Evolutionary conservation across 2,329 filamentous ascomycete species (phyloP), one percentile per base, ranked within the genome.

Genomic region (Xylaria sp.): DNA sequence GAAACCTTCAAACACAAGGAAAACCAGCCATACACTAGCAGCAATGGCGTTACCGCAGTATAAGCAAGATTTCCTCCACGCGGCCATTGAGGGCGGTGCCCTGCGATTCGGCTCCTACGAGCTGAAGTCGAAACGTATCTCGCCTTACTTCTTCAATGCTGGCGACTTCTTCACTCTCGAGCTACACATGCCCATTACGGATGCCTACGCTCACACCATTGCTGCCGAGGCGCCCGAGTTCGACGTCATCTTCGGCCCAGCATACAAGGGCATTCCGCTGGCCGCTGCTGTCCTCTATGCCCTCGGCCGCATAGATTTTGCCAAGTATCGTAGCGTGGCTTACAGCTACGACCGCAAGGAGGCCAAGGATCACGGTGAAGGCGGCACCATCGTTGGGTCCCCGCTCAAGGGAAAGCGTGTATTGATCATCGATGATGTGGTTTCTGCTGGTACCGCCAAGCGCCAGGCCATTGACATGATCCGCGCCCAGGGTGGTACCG

Each of bases 141-240:
- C 93, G 11, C 95, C 95, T 41, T 98, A 98, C 85, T 98, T 98
- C 83, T 96, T 98, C 87, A 97, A 97, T 78, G 93, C 93, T 47
- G 93, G 93, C 62, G 87, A 91, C 71, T 96, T 98, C 79, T 92
- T 95, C 83, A 89, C 88, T 54, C 90, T 90, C 21, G 84, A 88
- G 64, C 86, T 97, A 29, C 87, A 96, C 66, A 85, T 85, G 65
- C 87, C 92, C 58, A 91, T 97, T 69, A 86, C 90, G 54, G 85
- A 87, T 40, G 93, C 94, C 61, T 98, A 94, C 77, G 94, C 94
- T 43, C 78, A 84, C 67, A 83, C 86, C 58, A 86, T 90, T 69
- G 69, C 76, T 44, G 72, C 78, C 33, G 69, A 73, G 23, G 70
- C 69, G 15, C 78, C 85, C 46, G 78, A 84, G 31, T 89, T 96